Evolutionary conservation across 768 basidiomycete genomes (phyloP), one percentile per base, ranked within the genome.

Genomic region (Cystofilobasidium capitatum): DNA sequence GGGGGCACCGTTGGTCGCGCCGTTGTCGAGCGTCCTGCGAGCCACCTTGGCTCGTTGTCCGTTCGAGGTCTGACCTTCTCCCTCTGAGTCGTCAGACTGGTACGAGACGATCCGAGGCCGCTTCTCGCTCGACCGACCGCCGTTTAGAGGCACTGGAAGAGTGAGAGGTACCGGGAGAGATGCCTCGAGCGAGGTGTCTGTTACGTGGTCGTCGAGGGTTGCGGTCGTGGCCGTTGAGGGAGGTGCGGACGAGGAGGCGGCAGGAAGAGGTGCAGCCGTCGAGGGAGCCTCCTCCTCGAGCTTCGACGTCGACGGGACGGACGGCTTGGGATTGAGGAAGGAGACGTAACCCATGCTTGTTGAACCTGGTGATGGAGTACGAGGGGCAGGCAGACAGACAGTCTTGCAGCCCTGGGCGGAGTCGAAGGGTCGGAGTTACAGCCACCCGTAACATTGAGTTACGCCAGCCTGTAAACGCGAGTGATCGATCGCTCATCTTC

Each of bases 271-370:
- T 9, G 36, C 35, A 4, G 49, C 49, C 3, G 49, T 29, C 6
- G 49, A n/a, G 24, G 24, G 3, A 24, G 49, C 9, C 45, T 49
- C 6, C 31, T 16, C 8, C 9, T 17, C 44, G 44, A 54, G 49
- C 62, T 54, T 64, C 35, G 62, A 64, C 16, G 49, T 57, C 14
- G 63, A 64, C 14, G 62, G 45, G 33, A 49, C 31, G 33, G 62
- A 47, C 10, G 51, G 29, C 51, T 33, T 55, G 51, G 51, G 51
- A 14, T 16, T 16, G 51, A 55, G 29, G 51, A 55, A 55, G 13
- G 51, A 55, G 51, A 22, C 20, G 51, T 55, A 55, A 31, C 51
- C 51, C 51, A 55, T 55, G 29, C 29, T 33, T 2, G 51, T 5
- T 26, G 6, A 51, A 7, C 24, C 6, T 5, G 4, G 4, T 5